phyloP scores from a whole-genome alignment of 352 stramenopile species.

The Phytophthora nicotianae region DNA sequence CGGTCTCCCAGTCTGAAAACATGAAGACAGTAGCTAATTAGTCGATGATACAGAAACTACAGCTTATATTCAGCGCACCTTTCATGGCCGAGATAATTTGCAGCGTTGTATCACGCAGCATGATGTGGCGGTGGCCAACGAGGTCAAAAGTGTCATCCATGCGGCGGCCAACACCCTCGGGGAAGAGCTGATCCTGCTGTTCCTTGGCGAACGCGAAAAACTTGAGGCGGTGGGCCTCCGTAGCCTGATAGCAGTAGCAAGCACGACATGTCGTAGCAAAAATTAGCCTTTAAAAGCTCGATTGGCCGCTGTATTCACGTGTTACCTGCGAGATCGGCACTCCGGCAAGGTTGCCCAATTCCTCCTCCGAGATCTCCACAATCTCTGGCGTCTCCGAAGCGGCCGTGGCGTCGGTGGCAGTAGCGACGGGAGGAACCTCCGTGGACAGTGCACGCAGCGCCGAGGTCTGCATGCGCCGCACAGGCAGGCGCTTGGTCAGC shows the following conservation, averaged over 20 bases:
- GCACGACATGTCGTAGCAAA: background rate
- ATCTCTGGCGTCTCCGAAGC: slow-evolving; percentile 13
- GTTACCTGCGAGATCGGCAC: slow-evolving; percentile 61
- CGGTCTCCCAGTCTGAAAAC: slow-evolving; percentile 63
- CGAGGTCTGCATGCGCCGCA: slow-evolving; percentile 31
- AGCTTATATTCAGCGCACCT: slow-evolving; percentile 27
- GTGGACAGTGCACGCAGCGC: slow-evolving; percentile 50
- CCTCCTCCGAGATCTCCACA: slow-evolving; percentile 25
- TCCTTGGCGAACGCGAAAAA: slow-evolving; percentile 84
- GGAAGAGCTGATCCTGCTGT: slow-evolving; percentile 74
- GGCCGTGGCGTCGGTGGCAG: background rate
- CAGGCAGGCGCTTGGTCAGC: slow-evolving; percentile 41
- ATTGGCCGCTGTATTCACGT: background rate
- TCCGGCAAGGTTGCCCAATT: slow-evolving; percentile 58
- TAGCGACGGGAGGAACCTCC: slow-evolving; percentile 19
- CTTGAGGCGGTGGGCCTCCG: slow-evolving; percentile 66
- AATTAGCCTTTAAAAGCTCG: background rate
- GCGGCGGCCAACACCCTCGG: slow-evolving; percentile 74
- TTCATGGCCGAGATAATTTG: slow-evolving; percentile 80
- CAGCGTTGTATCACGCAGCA: slow-evolving; percentile 81
- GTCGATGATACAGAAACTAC: slow-evolving; percentile 1
- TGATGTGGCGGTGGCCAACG: slow-evolving; percentile 81
- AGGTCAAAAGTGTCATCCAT: slow-evolving; percentile 85
- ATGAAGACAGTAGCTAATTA: slow-evolving; percentile 9
- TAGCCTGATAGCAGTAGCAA: slow-evolving; percentile 38